Base-by-base conservation (phyloP, 306 rosid species). In the Canavalia ensiformis region DNA sequence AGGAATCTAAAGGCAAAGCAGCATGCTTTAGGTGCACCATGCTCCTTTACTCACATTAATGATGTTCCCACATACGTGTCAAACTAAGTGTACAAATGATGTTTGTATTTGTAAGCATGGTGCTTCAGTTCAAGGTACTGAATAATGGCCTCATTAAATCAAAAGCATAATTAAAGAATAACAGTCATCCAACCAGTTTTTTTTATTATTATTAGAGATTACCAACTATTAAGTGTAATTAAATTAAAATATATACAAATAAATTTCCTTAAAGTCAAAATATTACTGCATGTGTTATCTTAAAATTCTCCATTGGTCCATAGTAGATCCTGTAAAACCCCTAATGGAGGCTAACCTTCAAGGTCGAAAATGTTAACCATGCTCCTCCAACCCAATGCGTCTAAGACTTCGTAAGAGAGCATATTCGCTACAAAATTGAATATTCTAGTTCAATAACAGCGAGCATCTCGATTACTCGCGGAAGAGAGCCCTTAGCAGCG, bases 311-410 rank as follows among this genome's bases (percentile, higher is more conserved):
- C 54, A 67, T 67, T 44, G 25, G 25, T 67, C 25, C 28, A 49
- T 30, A 10, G 74, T 4, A 46, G 57, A 69, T 69, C 74, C 74
- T 69, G 35, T 47, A 31, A 70, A 66, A 66, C 9, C 51, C 52
- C 51, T 18, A 66, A 33, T 28, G 30, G n/a, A 13, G 4, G 44
- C 75, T 42, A 42, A 74, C 78, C 78, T 74, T 57, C 68, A 12
- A 74, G 78, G 78, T 57, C 56, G 56, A 57, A 25, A 39, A 57
- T 47, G 54, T 42, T 74, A 41, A 57, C 13, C 78, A 74, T 57
- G 78, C 30, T 74, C 78, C 68, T 42, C 78, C 78, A 41, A 49
- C 13, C 57, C 74, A 68, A 55, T 28, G 51, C 35, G 62, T 25
- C 67, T 9, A 73, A 55, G 10, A 54, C 67, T 56, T 63, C 52